Evolutionary conservation across 2,329 filamentous ascomycete species (phyloP), one percentile per base, ranked within the genome.

Genomic region (Monilinia polystroma): DNA sequence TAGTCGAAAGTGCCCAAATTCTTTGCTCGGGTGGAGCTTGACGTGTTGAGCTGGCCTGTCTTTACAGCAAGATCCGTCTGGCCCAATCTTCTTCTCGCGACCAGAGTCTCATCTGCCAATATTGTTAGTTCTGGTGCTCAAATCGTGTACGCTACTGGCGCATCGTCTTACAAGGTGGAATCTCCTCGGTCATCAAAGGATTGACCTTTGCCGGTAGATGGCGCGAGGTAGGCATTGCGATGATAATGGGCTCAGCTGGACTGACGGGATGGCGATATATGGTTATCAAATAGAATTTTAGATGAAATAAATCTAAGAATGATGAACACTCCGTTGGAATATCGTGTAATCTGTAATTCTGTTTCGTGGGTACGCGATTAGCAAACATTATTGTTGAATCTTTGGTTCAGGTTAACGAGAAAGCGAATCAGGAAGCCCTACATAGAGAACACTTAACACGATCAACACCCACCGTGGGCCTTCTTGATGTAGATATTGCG

Each of bases 1-100:
- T 99, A 99, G 79, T 98, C 95, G 77, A 99, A 97, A 57, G 89
- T 87, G 63, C 92, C 92, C 68, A 95, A 82, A 72, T 90, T 88
- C 72, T 89, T 84, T 57, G 87, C 83, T 77, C 92, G 91, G 66
- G 88, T 86, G 70, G 92, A 89, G 78, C 88, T 90, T 51, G 85
- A 84, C 12, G 86, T 86, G 68, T 86, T 87, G n/a, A 89, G 81
- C 73, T 90, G 87, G 45, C 89, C 87, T 74, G 92, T 88, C 81
- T 93, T 95, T 63, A 93, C 88, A 12, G 89, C 88, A 70, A 99
- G 85, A 79, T 96, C 91, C 32, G 95, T 99, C 80, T 97, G 93
- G 57, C 94, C 95, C 56, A 99, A 84, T 73, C 94, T 91, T 75
- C 95, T 90, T 76, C 93, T 89, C 78, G 89, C 82, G 70, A 97